Evolutionary conservation across 2,329 filamentous ascomycete species (phyloP).

Genomic region (Sclerotiophoma versabilis): DNA sequence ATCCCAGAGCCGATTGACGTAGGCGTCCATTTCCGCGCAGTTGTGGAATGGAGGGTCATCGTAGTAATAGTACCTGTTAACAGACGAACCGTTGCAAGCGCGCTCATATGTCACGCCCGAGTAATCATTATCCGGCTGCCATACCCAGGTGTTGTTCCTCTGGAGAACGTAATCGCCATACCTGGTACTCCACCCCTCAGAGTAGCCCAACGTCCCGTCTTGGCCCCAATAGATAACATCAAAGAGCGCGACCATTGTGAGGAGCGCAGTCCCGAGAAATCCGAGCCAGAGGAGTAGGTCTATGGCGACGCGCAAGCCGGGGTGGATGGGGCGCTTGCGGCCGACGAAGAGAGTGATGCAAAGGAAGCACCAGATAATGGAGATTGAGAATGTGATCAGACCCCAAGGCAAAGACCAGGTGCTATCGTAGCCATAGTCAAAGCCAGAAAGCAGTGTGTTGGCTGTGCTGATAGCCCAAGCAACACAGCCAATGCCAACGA

Average conservation of each 20-base stretch:
- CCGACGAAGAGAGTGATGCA: slow-evolving; percentile 37
- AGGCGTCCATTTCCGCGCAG: slow-evolving; percentile 42
- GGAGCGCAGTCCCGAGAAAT: slow-evolving; percentile 37
- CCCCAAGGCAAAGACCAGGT: slow-evolving; percentile 26
- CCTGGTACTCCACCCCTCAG: not conserved
- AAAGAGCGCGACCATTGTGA: slow-evolving; percentile 28
- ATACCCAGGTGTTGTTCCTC: slow-evolving; percentile 45
- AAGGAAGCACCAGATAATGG: slow-evolving; percentile 40
- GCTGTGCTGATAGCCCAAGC: slow-evolving; percentile 29
- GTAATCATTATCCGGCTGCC: slow-evolving; percentile 17
- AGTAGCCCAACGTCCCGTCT: slow-evolving; percentile 25
- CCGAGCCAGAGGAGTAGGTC: slow-evolving; percentile 48
- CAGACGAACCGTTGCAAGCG: slow-evolving; percentile 19
- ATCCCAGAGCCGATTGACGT: slow-evolving; percentile 39
- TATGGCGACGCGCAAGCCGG: slow-evolving; percentile 43
- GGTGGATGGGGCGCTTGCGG: slow-evolving; percentile 41
- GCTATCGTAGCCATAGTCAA: slow-evolving; percentile 24
- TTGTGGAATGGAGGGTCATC: slow-evolving; percentile 18
- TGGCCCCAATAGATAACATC: slow-evolving; percentile 28
- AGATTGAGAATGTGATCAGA: slow-evolving; percentile 40
- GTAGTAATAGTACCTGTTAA: not conserved
- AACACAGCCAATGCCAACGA: slow-evolving; percentile 44
- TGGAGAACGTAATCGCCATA: slow-evolving; percentile 34
- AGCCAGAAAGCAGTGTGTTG: not conserved
- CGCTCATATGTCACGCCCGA: slow-evolving; percentile 22